Conservation (phyloP, 106 monocot species). For the Dendrobium chrysotoxum region DNA sequence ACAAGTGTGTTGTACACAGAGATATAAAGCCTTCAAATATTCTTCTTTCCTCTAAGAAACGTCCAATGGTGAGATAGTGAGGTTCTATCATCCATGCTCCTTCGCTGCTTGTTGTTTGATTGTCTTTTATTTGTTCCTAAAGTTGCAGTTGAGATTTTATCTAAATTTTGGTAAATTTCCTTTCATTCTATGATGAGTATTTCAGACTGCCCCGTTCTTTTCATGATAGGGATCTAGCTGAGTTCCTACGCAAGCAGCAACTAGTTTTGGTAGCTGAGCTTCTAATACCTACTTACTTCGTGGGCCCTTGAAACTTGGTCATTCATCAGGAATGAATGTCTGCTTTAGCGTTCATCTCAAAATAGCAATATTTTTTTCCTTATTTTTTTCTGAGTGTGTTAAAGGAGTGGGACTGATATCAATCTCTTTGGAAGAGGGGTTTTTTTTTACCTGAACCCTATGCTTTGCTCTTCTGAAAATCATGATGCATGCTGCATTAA, state of each 20-base stretch:
- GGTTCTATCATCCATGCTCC: neutral
- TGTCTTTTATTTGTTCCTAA: neutral
- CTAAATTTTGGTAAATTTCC: neutral
- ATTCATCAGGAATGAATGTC: neutral
- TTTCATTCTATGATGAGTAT: neutral
- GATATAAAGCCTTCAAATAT: constrained; percentile 92
- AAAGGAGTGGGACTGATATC: neutral
- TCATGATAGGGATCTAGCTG: neutral
- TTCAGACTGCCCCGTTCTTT: neutral
- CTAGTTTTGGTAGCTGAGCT: neutral
- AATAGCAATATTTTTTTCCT: neutral
- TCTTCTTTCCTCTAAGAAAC: constrained; percentile 59
- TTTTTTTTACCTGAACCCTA: neutral
- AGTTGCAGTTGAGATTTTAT: neutral
- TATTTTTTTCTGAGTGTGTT: neutral
- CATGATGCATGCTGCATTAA: neutral
- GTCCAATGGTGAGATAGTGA: constrained; percentile 45
- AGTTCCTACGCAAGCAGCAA: neutral
- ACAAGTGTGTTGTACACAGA: constrained; percentile 76
- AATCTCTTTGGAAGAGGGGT: neutral
- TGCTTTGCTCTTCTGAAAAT: neutral
- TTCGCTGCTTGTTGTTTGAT: neutral
- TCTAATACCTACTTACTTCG: neutral
- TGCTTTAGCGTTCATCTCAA: neutral
- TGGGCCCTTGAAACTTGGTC: neutral